Conservation (phyloP, 2,329 filamentous ascomycete genomes). For the Colletotrichum tamarilloi region DNA sequence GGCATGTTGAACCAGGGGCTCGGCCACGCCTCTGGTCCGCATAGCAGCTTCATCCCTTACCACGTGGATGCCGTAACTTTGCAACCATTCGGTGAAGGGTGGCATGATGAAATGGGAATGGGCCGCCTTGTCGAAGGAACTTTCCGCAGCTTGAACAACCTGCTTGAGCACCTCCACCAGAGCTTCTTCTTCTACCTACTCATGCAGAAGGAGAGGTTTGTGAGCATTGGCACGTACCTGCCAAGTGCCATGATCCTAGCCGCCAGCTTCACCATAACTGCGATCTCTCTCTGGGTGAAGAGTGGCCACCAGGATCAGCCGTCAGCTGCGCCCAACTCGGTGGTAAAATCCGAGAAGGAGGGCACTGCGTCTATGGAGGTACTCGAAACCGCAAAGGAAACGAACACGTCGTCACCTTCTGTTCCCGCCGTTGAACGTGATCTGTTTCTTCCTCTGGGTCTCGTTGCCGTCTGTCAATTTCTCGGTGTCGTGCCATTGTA, state of each 20-base stretch:
- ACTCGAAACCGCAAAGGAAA: background rate
- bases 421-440: conserved; percentile 65
- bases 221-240: conserved; percentile 97
- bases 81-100: conserved; percentile 88
- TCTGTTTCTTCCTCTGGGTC: conserved; percentile 77
- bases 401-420: background rate
- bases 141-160: conserved; percentile 93
- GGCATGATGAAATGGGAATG: conserved; percentile 98
- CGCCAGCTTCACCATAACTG: conserved; percentile 94
- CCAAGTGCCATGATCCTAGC: conserved; percentile 98
- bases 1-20: conserved; percentile 94
- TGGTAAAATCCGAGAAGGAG: conserved; percentile 1
- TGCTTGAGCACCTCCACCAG: conserved; percentile 96
- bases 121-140: conserved; percentile 90
- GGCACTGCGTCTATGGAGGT: background rate
- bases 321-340: conserved; percentile 6
- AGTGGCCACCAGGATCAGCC: conserved; percentile 69
- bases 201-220: conserved; percentile 91
- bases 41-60: conserved; percentile 97
- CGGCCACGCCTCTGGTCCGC: conserved; percentile 88
- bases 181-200: conserved; percentile 99
- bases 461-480: conserved; percentile 80
- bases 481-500: conserved; percentile 85
- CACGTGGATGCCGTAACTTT: conserved; percentile 96
- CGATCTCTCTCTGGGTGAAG: conserved; percentile 92